Evolutionary conservation across 257 asterid genomes (phyloP).

Genomic region (Pogostemon cablin): DNA sequence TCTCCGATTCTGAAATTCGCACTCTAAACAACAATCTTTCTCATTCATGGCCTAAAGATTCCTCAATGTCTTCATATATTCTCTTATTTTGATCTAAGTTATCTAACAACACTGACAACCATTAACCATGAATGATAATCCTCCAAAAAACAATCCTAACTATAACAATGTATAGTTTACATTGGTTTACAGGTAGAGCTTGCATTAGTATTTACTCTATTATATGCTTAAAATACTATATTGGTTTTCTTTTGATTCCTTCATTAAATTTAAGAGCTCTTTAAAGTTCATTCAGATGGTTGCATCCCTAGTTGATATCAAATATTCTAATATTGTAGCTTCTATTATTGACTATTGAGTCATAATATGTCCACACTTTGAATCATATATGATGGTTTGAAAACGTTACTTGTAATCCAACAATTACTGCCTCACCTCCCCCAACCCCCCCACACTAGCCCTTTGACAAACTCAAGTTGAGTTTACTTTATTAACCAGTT

Average conservation of each 20-base stretch:
- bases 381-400: neutral
- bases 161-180: neutral
- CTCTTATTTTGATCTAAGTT: neutral
- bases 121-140: neutral
- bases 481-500: constrained; percentile 1
- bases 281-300: neutral
- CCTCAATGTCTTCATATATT: neutral
- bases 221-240: neutral
- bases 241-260: neutral
- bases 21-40: neutral
- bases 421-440: neutral
- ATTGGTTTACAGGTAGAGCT: constrained; percentile 1
- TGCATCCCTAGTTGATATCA: constrained; percentile 8
- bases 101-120: neutral
- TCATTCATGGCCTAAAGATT: neutral
- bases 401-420: constrained; percentile 11
- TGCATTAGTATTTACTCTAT: neutral
- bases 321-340: neutral
- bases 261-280: neutral
- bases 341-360: neutral
- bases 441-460: neutral
- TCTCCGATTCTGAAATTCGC: neutral
- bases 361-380: neutral
- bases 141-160: neutral
- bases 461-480: neutral